Evolutionary conservation across 371 early-diverging fungal genomes (phyloP), one percentile per base, ranked within the genome.

Genomic region (Lichtheimia hyalospora): DNA sequence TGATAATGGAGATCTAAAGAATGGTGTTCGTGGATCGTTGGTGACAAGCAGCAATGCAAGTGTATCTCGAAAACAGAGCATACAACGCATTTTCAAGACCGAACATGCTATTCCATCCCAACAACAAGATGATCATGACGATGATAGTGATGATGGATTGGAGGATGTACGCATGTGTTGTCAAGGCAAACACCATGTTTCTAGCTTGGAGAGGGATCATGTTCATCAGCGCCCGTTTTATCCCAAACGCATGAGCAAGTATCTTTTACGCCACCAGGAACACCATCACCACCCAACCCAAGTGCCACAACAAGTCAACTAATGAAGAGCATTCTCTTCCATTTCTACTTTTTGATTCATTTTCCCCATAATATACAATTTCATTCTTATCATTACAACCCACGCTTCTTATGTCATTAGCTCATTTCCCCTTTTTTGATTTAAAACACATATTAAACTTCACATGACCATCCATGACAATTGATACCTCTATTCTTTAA

Each of bases 121-220:
- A 14, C 12, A 14, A 27, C 16, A 48, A 12, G 21, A 41, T 25
- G 52, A 61, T 16, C 58, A 54, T 14, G 60, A 63, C 4, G 64
- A 61, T 25, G 67, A 67, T 15, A 69, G 71, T n/a, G 73, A 75
- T 20, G 83, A 83, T 24, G 72, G 71, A 5, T 43, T 83, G 20
- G 83, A 80, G 54, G 77, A 83, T 64, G 79, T 83, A 4, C 64
- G 81, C 24, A 71, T 78, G 71, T 83, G 83, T 34, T 83, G 83
- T 59, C 73, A 80, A 41, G 83, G 83, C 21, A 78, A 78, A 49
- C 83, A 83, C 56, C 74, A 82, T 64, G 77, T 83, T 1, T 71
- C 73, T 8, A 51, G 63, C n/a, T 28, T 70, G 34, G 70, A 66
- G 48, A 57, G 64, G 14, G 60, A 69, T 57, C 69, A 57, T 34